Percentiles rank a stretch among this genome's conserved stretches.
Conservation (phyloP, 2,329 filamentous ascomycete species). For the Corinectria fuckeliana region DNA sequence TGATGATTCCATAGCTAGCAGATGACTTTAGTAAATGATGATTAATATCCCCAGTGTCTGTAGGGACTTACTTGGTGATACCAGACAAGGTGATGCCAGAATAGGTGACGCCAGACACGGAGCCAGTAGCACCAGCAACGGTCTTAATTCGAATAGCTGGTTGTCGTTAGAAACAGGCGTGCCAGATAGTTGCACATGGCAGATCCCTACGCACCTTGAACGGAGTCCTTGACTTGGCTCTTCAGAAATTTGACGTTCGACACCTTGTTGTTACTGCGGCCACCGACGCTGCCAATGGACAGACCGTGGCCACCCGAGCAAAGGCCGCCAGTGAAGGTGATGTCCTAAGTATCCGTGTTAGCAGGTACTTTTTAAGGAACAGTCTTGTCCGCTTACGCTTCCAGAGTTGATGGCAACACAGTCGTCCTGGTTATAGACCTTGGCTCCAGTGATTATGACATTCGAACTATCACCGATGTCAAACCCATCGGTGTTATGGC, state of each 20-base stretch:
- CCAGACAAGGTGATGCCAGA: slow-evolving; percentile 49
- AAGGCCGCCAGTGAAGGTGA: slow-evolving; percentile 51
- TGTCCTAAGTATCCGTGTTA: slow-evolving; percentile 38
- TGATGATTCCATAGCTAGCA: slow-evolving; percentile 44
- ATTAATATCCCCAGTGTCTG: no score
- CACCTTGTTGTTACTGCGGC: slow-evolving; percentile 59
- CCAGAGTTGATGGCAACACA: slow-evolving; percentile 64
- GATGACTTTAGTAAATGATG: not conserved
- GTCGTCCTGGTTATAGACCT: slow-evolving; percentile 66
- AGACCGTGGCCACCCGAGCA: slow-evolving; percentile 54
- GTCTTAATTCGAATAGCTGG: slow-evolving; percentile 54
- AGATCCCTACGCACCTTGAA: slow-evolving; percentile 48
- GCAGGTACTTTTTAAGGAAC: accelerated
- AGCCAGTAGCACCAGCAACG: slow-evolving; percentile 51
- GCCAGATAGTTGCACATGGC: accelerated
- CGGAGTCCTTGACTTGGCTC: slow-evolving; percentile 56
- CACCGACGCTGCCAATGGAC: slow-evolving; percentile 52
- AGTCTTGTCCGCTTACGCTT: slow-evolving; percentile 18
- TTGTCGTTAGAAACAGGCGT: accelerated
- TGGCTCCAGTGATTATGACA: slow-evolving; percentile 58
- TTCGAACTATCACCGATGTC: slow-evolving; percentile 58
- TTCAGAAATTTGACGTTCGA: slow-evolving; percentile 56
- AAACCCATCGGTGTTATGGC: slow-evolving; percentile 66
- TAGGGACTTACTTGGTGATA: slow-evolving; percentile 43
- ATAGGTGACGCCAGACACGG: slow-evolving; percentile 52